phyloP scores from a whole-genome alignment of 768 basidiomycete genomes.

The Panaeolus papilionaceus region DNA sequence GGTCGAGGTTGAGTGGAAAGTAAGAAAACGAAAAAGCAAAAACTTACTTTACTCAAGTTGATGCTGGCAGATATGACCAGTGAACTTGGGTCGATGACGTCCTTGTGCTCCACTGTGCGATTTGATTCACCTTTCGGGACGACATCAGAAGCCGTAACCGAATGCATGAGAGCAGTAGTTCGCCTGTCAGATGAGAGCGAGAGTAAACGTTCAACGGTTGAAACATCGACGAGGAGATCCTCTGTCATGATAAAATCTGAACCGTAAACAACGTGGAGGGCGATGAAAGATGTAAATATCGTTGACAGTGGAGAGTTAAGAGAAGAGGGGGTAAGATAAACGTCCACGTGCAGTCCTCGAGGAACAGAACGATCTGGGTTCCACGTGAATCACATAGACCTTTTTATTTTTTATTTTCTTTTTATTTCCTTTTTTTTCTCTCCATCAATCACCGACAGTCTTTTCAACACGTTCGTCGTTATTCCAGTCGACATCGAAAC shows the following conservation, averaged over 20 bases:
- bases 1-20: not conserved
- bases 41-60: constrained; percentile 10
- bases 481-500: not conserved
- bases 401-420: not conserved
- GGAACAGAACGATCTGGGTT: constrained; percentile 8
- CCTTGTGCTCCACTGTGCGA: constrained; percentile 14
- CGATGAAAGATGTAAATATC: constrained; percentile 8
- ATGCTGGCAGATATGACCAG: constrained; percentile 9
- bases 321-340: constrained; percentile 11
- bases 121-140: constrained; percentile 8
- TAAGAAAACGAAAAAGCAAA: constrained; percentile 1
- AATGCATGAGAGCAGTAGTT: not conserved
- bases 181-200: not conserved
- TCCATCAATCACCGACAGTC: not conserved
- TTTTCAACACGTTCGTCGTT: not conserved
- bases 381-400: constrained; percentile 5
- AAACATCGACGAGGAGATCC: constrained; percentile 10
- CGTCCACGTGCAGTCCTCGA: constrained; percentile 11
- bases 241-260: constrained; percentile 8
- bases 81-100: constrained; percentile 10
- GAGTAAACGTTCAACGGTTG: constrained; percentile 1
- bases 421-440: not conserved
- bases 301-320: not conserved
- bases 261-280: not conserved
- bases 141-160: constrained; percentile 14